These are phyloP conservation scores for Dovyalis caffra DNA, from an alignment of 345 rosid genomes.

Conservation along the genomic window DNA sequence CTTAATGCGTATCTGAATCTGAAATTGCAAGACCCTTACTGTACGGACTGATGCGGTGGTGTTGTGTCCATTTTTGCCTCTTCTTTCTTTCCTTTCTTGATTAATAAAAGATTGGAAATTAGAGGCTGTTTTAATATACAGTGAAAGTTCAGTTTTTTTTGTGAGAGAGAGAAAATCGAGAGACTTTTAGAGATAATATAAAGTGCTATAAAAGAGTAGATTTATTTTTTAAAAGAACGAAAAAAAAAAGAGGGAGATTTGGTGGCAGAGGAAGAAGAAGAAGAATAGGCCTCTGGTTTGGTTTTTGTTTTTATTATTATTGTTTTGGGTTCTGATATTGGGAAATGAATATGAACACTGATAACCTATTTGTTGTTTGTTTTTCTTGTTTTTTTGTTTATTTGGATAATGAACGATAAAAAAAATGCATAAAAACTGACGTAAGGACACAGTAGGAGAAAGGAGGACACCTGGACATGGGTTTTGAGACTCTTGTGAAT, in stretches of 20 bases:
- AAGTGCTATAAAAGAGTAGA: neutral
- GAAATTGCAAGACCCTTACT: slow-evolving; percentile 10
- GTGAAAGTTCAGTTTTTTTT: neutral
- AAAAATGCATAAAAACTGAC: slow-evolving; percentile 46
- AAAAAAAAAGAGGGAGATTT: neutral
- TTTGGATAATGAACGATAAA: slow-evolving; percentile 14
- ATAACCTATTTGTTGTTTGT: neutral
- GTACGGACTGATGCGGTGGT: neutral
- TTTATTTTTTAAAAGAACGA: neutral
- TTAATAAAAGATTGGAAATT: neutral
- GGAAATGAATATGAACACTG: neutral
- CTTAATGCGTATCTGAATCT: neutral
- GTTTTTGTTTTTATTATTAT: slow-evolving; percentile 2
- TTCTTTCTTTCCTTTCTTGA: neutral
- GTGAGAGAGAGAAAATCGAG: neutral
- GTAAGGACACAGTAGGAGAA: slow-evolving; percentile 29
- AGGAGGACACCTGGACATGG: neutral
- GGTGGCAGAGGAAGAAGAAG: slow-evolving; percentile 27
- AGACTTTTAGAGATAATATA: neutral
- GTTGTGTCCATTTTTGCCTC: slow-evolving; percentile 1
- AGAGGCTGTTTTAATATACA: neutral
- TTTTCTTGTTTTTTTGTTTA: slow-evolving; percentile 3
- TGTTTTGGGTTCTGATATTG: neutral
- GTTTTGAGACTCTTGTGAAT: too few relatives aligned
- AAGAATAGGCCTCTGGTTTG: slow-evolving; percentile 23